A percentile compares a stretch with the other conserved stretches of the same genome.
Evolutionary conservation across 1,139 yeast species (phyloP).

Genomic region (Blastobotrys ciferrii): DNA sequence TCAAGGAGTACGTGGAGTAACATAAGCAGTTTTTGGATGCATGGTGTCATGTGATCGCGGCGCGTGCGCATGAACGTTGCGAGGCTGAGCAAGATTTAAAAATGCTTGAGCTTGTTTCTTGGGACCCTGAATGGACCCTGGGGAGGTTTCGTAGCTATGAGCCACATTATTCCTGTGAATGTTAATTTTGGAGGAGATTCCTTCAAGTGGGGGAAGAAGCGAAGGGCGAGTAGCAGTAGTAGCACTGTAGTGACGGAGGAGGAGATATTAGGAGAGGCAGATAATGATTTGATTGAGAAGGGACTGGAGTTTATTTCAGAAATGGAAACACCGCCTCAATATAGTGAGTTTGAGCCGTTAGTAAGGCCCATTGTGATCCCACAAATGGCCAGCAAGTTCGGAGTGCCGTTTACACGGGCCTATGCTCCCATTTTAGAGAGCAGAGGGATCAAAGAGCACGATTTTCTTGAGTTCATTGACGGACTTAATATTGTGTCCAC

Average conservation of each 20-base stretch:
- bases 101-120: too few species aligned
- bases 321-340: background rate
- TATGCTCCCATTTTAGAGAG: constrained; percentile 1
- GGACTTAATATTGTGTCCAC: constrained; percentile 6
- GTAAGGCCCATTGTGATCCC: constrained; percentile 3
- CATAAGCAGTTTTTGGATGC: too few species aligned
- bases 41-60: background rate
- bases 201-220: background rate
- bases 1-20: too few species aligned
- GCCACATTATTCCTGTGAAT: constrained; percentile 1
- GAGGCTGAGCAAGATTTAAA: background rate
- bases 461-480: constrained; percentile 2
- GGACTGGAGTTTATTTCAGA: constrained; percentile 3
- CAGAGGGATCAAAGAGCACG: background rate
- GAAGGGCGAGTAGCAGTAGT: background rate
- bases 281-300: constrained; percentile 2
- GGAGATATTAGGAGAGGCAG: background rate
- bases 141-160: background rate
- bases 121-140: too few species aligned
- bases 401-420: constrained; percentile 5
- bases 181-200: constrained; percentile 1
- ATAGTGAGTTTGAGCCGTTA: background rate
- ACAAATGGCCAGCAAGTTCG: constrained; percentile 4
- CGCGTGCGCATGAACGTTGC: background rate
- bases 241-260: background rate